These are phyloP conservation scores for Leucosporidium creatinivorum DNA, from an alignment of 768 basidiomycete genomes.

Conservation along the genomic window DNA sequence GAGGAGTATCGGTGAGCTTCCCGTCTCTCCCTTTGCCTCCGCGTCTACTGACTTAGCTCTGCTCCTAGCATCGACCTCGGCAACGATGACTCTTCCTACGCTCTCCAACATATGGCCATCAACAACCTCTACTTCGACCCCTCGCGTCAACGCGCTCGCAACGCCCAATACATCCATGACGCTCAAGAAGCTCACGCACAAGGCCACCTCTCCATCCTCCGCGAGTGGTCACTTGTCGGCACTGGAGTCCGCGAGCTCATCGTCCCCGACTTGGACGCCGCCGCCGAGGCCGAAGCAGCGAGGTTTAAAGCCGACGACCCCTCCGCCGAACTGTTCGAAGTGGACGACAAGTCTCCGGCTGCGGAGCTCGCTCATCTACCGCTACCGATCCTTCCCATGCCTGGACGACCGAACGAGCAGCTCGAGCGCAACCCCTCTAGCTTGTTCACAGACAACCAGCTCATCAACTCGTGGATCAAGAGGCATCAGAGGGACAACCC, in stretches of 20 bases:
- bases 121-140: constrained; percentile 54
- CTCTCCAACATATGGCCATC: constrained; percentile 65
- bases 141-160: constrained; percentile 21
- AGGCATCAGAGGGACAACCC: constrained; percentile 59
- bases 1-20: constrained; percentile 49
- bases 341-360: constrained; percentile 52
- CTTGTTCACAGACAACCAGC: constrained; percentile 62
- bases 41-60: constrained; percentile 32
- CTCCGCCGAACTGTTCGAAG: constrained; percentile 54
- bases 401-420: background rate
- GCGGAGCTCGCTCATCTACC: constrained; percentile 41
- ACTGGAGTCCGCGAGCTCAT: constrained; percentile 66
- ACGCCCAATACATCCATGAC: constrained; percentile 33
- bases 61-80: constrained; percentile 57
- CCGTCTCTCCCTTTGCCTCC: background rate
- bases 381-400: constrained; percentile 34
- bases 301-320: constrained; percentile 5
- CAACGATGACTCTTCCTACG: constrained; percentile 56
- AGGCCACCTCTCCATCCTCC: constrained; percentile 36
- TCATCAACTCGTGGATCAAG: constrained; percentile 72
- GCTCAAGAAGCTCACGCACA: constrained; percentile 13
- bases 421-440: constrained; percentile 32
- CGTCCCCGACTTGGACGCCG: constrained; percentile 51
- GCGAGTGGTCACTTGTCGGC: constrained; percentile 58
- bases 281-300: background rate